Percentiles rank a stretch among this genome's conserved stretches.
Evolutionary conservation across 139 green algal species (phyloP).

Genomic region (Tetradesmus obliquus): DNA sequence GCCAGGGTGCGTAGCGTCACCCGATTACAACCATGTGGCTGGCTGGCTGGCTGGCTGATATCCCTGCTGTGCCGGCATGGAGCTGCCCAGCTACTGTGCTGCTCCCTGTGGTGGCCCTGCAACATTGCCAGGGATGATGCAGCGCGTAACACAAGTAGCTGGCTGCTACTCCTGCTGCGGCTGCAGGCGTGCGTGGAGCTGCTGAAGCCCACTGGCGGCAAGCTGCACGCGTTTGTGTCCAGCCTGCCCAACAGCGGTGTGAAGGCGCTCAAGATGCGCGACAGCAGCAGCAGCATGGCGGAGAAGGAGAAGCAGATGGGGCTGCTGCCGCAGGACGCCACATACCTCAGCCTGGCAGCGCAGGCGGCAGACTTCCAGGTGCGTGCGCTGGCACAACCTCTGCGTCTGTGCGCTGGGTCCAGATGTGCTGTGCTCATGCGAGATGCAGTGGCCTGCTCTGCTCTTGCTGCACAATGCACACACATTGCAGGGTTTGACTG

Average conservation of each 20-base stretch:
- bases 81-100: not conserved
- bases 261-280: slow-evolving; percentile 68
- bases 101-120: not conserved
- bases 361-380: slow-evolving; percentile 81
- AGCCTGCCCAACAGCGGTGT: slow-evolving; percentile 72
- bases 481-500: not conserved
- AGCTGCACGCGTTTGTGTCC: slow-evolving; percentile 84
- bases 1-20: too few species aligned
- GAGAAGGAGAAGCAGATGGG: slow-evolving; percentile 73
- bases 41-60: not conserved
- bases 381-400: too few species aligned
- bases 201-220: slow-evolving; percentile 81
- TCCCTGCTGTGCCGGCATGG: not conserved
- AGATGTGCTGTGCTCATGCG: not conserved
- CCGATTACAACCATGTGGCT: not conserved
- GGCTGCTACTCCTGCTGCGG: too few species aligned
- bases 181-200: slow-evolving; percentile 71
- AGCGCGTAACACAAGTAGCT: too few species aligned
- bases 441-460: too few species aligned
- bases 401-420: too few species aligned
- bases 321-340: slow-evolving; percentile 74
- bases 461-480: too few species aligned
- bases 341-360: slow-evolving; percentile 66
- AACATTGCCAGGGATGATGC: not conserved
- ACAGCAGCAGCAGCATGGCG: slow-evolving; percentile 40